These are phyloP conservation scores for Blumeriella jaapii DNA, from an alignment of 2,329 filamentous ascomycete species.

Conservation along the genomic window DNA sequence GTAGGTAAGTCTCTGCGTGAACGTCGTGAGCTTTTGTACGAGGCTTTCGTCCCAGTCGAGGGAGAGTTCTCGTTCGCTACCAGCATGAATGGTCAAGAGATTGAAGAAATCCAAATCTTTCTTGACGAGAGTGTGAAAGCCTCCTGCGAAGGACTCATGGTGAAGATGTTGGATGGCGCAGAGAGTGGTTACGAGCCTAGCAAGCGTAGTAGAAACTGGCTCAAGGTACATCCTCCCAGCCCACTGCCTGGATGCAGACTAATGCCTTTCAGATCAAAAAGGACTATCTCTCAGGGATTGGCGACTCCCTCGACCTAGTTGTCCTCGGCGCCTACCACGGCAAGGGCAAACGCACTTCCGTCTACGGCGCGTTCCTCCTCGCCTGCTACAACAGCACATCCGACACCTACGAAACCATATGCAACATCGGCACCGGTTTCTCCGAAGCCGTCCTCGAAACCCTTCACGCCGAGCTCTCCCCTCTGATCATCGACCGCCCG, in stretches of 20 bases:
- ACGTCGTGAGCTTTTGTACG: constrained; percentile 61
- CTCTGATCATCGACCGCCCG: constrained; percentile 72
- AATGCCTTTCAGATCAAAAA: constrained; percentile 65
- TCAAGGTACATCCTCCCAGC: constrained; percentile 54
- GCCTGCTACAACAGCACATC: constrained; percentile 78
- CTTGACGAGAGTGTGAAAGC: constrained; percentile 92
- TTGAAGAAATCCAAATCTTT: constrained; percentile 87
- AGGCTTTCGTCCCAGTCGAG: constrained; percentile 65
- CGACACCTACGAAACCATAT: constrained; percentile 87
- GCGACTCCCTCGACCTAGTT: constrained; percentile 92
- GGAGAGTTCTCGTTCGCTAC: constrained; percentile 90
- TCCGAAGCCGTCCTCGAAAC: constrained; percentile 89
- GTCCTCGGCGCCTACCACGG: constrained; percentile 91
- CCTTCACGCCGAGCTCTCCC: constrained; percentile 62
- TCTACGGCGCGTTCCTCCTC: constrained; percentile 90
- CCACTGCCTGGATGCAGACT: constrained; percentile 1
- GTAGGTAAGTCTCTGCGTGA: constrained; percentile 82
- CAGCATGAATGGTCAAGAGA: constrained; percentile 72
- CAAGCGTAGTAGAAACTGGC: constrained; percentile 94
- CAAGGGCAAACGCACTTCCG: constrained; percentile 87
- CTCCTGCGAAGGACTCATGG: constrained; percentile 95
- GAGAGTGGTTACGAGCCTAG: constrained; percentile 95
- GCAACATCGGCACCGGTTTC: constrained; percentile 97
- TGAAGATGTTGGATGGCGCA: constrained; percentile 92
- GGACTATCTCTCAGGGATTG: constrained; percentile 87